Base-by-base conservation (phyloP, 805 yeast genomes). In the Alloascoidea africana region DNA sequence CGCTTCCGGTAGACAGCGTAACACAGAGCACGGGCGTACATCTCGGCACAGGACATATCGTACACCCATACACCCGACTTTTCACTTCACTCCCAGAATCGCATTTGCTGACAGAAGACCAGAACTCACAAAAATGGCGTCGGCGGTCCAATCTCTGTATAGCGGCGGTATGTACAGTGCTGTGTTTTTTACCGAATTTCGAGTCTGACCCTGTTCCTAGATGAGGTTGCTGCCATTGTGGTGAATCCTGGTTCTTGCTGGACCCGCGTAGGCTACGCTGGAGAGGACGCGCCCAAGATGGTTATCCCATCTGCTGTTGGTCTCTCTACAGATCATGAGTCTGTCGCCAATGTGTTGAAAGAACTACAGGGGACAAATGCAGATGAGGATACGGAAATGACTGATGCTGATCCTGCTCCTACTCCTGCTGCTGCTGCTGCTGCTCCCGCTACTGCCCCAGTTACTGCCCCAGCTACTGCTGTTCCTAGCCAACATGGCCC, bases 221-320 rank as follows among this genome's bases (percentile, higher is more conserved):
- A 89, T 59, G 98, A 89, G 55, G 78, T 91, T 44, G 75, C 85
- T 44, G 94, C 97, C 17, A 67, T 91, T 2, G 94, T 89, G 23
- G 64, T 89, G 17, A 97, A 91, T 51, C 87, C 94, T 1, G 97
- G 97, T 27, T 78, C 95, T 6, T 73, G 66, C 43, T 62, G 73
- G 42, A 85, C 96, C 4, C 73, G 89, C 38, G 73, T 79, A 14
- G 98, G 98, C 1, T 86, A 73, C 56, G 87, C 96, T 2, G 97
- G 97, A 6, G 89, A 85, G 40, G 96, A 87, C 52, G 68, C 73
- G 38, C 98, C 98, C 8, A 71, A 77, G 44, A 60, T 76, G 3
- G 71, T 81, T 16, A 55, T 77, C 8, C 91, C 96, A 2, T 81
- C 95, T 1, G 68, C 56, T 35, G 14, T 38, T 34, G 23, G n/a